Evolutionary conservation across 345 rosid genomes (phyloP), one percentile per base, ranked within the genome.

Genomic region (Aquilaria yunnanensis): DNA sequence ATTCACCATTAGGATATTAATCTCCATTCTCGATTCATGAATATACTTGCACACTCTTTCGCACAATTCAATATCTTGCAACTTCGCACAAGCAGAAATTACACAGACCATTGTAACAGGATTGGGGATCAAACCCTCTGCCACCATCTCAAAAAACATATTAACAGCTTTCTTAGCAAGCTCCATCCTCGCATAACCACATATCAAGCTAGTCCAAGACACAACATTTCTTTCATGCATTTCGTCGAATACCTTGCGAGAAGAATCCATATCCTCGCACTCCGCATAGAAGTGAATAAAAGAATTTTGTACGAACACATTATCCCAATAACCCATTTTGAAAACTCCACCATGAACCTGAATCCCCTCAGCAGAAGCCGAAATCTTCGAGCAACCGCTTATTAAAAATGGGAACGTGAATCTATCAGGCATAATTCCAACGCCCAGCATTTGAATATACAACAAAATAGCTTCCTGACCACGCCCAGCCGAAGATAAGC

Each of bases 131-230:
- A 67, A 53, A 33, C 88, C 79, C 56, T 60, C 72, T 61, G 73
- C 75, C 37, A 80, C 75, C 85, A 83, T 83, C 61, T 75, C 57
- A 52, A 80, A 78, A 69, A 83, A 80, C 63, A 74, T 70, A 2
- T 70, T 66, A 69, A 83, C 73, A 5, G 87, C 85, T 64, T 77
- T 81, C 70, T 70, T 65, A 0, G 77, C 68, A 16, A 60, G 56
- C 13, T 62, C 71, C 68, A 63, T 61, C 65, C 78, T 70, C 14
- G 70, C 74, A 68, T 74, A 83, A 23, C 84, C 84, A 29, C 81
- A 81, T 69, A 83, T 83, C 74, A 83, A 54, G 68, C 85, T 83
- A 57, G 88, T 83, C 85, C 85, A 83, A 2, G 83, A 73, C 46
- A 83, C 87, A 29, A 78, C 80, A 66, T 83, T 83, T 68, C 81